Base-by-base conservation (phyloP, 2,329 filamentous ascomycete genomes). In the Fusarium goolgardi region DNA sequence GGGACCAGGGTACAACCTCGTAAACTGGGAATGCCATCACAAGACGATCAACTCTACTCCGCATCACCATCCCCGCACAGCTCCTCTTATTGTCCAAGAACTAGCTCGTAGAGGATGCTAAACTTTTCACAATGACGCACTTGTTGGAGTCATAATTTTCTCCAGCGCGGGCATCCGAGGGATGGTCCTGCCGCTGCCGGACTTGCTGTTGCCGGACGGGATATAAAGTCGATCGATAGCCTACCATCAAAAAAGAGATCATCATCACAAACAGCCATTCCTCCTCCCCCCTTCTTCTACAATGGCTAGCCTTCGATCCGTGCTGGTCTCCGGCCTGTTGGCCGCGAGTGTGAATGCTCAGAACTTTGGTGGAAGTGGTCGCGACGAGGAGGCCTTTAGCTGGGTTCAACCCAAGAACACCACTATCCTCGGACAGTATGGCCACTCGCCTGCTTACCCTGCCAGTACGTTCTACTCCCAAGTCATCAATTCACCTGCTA, bases 351-450 rank as follows among this genome's bases (percentile, higher is more conserved):
- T 65, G 50, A 69, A 59, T 40, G 73, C 70, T 13, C 76, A 78
- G 47, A 58, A 63, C 23, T 78, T 73, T 41, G 73, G 71, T 21
- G 34, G 71, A 8, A 44, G 62, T 20, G 63, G 57, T 5, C 73
- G 75, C 25, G 37, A 53, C 29, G 70, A 72, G 27, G 75, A 75
- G 35, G 74, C 75, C 45, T 81, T 81, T 65, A 75, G 64, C 63
- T 78, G 77, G 63, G 75, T 81, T n/a, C 80, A 81, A 66, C 80
- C 80, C 6, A 59, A 76, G 50, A 78, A 81, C 71, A 81, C 80
- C 5, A 79, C 77, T 25, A 81, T 81, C 39, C 73, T 81, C 15
- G 77, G 76, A 25, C 77, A 73, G 20, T 81, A 81, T 40, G 80
- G 80, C 18, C 76, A 80, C 69, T 80, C 78, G 6, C 76, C 76